Base-by-base conservation (phyloP, 345 rosid genomes). In the Tarenaya hassleriana region DNA sequence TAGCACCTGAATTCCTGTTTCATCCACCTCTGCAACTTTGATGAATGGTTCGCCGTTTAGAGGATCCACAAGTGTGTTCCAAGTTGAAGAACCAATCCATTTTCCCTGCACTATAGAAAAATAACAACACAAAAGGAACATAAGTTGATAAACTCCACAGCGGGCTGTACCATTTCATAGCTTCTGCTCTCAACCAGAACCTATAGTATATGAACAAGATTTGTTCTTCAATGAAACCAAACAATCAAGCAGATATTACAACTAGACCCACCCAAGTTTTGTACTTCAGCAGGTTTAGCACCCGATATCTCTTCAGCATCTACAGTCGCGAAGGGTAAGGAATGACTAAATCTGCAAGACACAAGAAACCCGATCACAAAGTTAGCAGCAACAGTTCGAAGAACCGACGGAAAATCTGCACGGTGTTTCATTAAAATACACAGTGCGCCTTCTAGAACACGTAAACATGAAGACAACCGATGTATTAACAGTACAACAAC, bases 11-110 rank as follows among this genome's bases (percentile, higher is more conserved):
- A 83, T 74, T 68, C 69, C 94, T 5, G 68, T 49, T 79, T 83
- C 88, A 57, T 80, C 83, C 6, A 92, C 78, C 41, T 92, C 94
- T 56, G 94, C 86, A 63, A 88, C 70, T 58, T 78, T 81, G 50
- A 92, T 85, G 69, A 92, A 92, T 0, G 91, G 76, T 49, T 92
- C 98, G 61, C 97, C 98, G 75, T 88, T 92, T 46, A 92, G 56
- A 69, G 98, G 98, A 79, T 92, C 97, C 56, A 88, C 29, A 49
- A 92, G 64, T 0, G 80, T 73, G 53, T 73, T 79, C 75, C 77
- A 73, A 24, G 62, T 76, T 4, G 88, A 60, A 7, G 97, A 81
- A 29, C 80, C 84, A 5, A 53, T 79, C 97, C 95, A 88, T 69
- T 81, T 85, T 3, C 98, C 98, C 74, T 77, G 94, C 75, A 92